A percentile compares a stretch with the other conserved stretches of the same genome.
These are phyloP conservation scores for Kodamaea kakaduensis DNA, from an alignment of 805 yeast genomes.

Conservation along the genomic window DNA sequence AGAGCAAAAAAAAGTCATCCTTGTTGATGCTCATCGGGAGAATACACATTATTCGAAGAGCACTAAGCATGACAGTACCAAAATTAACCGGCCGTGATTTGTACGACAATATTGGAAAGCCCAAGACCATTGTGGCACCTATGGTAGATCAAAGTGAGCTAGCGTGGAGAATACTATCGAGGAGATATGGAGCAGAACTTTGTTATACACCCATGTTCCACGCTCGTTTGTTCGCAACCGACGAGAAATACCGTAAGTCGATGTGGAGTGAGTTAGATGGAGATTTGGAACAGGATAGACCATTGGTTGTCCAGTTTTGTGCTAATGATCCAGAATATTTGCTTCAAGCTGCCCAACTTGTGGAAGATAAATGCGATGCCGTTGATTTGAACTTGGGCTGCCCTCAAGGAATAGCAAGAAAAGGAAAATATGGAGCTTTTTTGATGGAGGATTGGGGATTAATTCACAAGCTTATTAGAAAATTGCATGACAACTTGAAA, in stretches of 20 bases:
- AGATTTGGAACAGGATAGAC: conserved; percentile 62
- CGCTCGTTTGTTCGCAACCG: conserved; percentile 83
- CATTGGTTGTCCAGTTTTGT: conserved; percentile 90
- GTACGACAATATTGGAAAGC: conserved; percentile 65
- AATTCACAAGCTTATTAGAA: conserved; percentile 65
- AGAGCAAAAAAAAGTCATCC: background rate
- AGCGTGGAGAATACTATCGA: conserved; percentile 87
- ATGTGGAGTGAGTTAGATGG: conserved; percentile 78
- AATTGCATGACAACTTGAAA: conserved; percentile 66
- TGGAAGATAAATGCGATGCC: conserved; percentile 86
- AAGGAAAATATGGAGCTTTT: conserved; percentile 94
- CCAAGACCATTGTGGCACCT: conserved; percentile 89
- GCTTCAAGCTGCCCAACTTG: conserved; percentile 73
- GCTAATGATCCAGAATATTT: conserved; percentile 91
- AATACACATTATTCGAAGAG: conserved; percentile 1
- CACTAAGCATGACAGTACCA: conserved; percentile 6
- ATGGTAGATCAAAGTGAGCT: conserved; percentile 97
- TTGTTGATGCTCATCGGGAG: conserved; percentile 2
- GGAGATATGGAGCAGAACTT: conserved; percentile 86
- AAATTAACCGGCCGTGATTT: conserved; percentile 58
- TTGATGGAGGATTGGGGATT: conserved; percentile 96
- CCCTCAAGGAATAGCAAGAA: conserved; percentile 95
- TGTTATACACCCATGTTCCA: conserved; percentile 98
- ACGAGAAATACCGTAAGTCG: conserved; percentile 71
- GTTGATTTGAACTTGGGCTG: conserved; percentile 95